A percentile compares a stretch with the other conserved stretches of the same genome.
These are phyloP conservation scores for Pseudogymnoascus sp. DNA, from an alignment of 2,329 filamentous ascomycete genomes.

Conservation along the genomic window DNA sequence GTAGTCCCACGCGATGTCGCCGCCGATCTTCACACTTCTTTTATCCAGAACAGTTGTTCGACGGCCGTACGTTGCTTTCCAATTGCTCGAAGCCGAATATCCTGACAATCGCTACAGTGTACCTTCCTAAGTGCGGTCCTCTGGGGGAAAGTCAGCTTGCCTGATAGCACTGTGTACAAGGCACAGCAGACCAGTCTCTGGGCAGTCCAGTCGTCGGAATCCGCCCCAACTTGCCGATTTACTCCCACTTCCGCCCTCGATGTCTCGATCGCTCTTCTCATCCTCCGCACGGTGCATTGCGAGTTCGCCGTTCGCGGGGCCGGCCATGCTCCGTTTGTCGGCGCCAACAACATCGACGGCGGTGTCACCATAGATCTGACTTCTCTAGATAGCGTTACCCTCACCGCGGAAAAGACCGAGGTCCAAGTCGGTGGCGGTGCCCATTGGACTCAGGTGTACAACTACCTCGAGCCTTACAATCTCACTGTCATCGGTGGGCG, in stretches of 20 bases:
- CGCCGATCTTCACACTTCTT: neutral
- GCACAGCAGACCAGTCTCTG: neutral
- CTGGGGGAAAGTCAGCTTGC: neutral
- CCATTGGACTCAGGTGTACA: slow-evolving; percentile 34
- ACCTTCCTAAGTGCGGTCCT: neutral
- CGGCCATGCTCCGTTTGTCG: slow-evolving; percentile 50
- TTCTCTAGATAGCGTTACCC: slow-evolving; percentile 12
- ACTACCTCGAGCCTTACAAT: slow-evolving; percentile 25
- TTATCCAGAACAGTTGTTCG: neutral
- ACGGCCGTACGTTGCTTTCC: neutral
- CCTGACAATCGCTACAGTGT: neutral
- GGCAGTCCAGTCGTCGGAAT: neutral
- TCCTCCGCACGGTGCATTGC: slow-evolving; percentile 18
- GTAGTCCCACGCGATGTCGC: neutral
- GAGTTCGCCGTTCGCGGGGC: slow-evolving; percentile 50
- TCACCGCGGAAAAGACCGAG: slow-evolving; percentile 23
- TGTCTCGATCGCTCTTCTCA: slow-evolving; percentile 19
- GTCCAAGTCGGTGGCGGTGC: slow-evolving; percentile 31
- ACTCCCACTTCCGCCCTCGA: slow-evolving; percentile 21
- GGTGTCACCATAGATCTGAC: slow-evolving; percentile 43
- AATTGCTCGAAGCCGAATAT: neutral
- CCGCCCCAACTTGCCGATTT: slow-evolving; percentile 24
- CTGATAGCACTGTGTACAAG: neutral
- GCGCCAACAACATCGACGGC: slow-evolving; percentile 40
- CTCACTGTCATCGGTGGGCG: slow-evolving; percentile 33